Evolutionary conservation across 805 yeast genomes (phyloP), one percentile per base, ranked within the genome.

Genomic region (Barnettozyma vustinii): DNA sequence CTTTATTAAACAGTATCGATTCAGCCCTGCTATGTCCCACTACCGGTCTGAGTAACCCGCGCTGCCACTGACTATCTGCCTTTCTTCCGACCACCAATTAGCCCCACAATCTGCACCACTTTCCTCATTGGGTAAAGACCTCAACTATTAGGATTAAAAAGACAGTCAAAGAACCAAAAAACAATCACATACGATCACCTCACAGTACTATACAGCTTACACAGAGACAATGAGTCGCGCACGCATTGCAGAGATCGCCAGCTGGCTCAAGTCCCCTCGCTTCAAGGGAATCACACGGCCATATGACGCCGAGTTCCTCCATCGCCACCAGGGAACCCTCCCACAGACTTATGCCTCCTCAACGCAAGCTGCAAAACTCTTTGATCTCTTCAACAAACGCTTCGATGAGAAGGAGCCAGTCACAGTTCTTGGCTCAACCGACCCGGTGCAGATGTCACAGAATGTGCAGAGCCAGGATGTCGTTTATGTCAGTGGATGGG

Each of bases 391-490:
- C 18, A 61, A 72, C 15, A 62, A 64, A 40, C 67, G 77, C 18
- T 70, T 72, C 44, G 54, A 62, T 15, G 67, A 72, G 26, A 64
- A 66, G 15, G 58, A 61, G 32, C 84, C 87, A 0, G 72, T 78
- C 25, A 77, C 76, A 56, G 80, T 84, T 0, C 60, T 81, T 45
- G 87, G 87, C 1, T 74, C 79, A 2, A 75, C 78, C 33, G 87
- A 81, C 53, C 85, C 87, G 4, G 77, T 77, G 8, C 83, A 81
- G 51, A 75, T 80, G 73, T 62, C 83, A 5, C 85, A 81, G 57
- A 67, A 75, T 52, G 76, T 80, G 2, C 61, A 62, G 20, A 73
- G 76, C 52, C 79, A 79, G 56, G 79, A 76, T 57, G 77, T 71
- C 19, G 70, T 73, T 8, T 83, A 76, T 59, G 75, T 77, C 32